phyloP scores from a whole-genome alignment of 2,329 filamentous ascomycete genomes.

The Fusarium sacchari region DNA sequence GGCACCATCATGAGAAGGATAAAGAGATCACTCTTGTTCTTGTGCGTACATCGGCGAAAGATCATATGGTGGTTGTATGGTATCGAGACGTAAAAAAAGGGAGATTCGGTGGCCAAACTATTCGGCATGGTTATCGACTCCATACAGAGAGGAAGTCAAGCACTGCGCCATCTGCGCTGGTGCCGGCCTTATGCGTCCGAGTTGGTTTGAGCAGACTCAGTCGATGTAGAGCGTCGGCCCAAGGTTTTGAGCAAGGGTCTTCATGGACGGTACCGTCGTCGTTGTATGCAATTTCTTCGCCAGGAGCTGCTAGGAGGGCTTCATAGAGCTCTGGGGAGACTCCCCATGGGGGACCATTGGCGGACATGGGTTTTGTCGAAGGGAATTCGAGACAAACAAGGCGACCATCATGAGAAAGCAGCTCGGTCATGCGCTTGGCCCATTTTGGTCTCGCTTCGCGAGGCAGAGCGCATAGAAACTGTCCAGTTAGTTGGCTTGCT shows the following conservation, averaged over 20 bases:
- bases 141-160: constrained; percentile 66
- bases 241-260: constrained; percentile 52
- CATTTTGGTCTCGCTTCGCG: constrained; percentile 61
- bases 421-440: constrained; percentile 61
- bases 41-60: constrained; percentile 32
- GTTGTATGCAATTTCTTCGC: constrained; percentile 71
- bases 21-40: constrained; percentile 36
- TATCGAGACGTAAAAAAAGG: constrained; percentile 36
- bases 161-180: constrained; percentile 56
- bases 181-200: constrained; percentile 61
- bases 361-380: constrained; percentile 71
- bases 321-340: constrained; percentile 75
- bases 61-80: constrained; percentile 39
- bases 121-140: constrained; percentile 47
- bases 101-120: constrained; percentile 4
- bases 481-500: constrained; percentile 25
- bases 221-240: constrained; percentile 52
- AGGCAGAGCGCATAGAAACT: constrained; percentile 73
- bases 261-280: constrained; percentile 56
- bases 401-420: constrained; percentile 60
- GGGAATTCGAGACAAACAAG: constrained; percentile 81
- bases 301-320: constrained; percentile 76
- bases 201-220: constrained; percentile 61
- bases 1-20: constrained; percentile 40
- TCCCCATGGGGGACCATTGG: constrained; percentile 78